Evolutionary conservation across 2,329 filamentous ascomycete species (phyloP), one percentile per base, ranked within the genome.

Genomic region (Aspergillus aculeatinus): DNA sequence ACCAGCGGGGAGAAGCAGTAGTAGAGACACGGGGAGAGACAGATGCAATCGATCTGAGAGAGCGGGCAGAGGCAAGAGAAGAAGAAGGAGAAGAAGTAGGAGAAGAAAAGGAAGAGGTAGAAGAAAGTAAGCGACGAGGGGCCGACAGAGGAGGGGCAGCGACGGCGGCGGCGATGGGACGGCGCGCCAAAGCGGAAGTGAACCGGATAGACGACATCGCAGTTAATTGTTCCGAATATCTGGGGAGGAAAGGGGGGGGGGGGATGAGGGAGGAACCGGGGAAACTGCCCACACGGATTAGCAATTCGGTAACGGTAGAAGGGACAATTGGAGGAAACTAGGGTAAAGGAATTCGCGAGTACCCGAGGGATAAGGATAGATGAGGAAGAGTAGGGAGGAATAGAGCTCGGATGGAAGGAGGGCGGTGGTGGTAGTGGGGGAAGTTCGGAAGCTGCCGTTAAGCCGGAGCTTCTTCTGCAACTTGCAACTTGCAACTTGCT

Each of bases 111-210:
- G 65, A 63, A 64, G 65, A 67, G 51, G 62, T 58, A 63, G 63
- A 62, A 55, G 62, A 65, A 55, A 62, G 62, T 25, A 51, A 65
- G 65, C 63, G 67, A 65, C 58, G 60, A 67, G 67, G 63, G 65
- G 65, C 66, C 55, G 65, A 57, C 61, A 55, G 65, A 62, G 67
- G 67, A 70, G 71, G 69, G 69, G 68, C 66, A 63, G 66, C 53
- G 59, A 67, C 62, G 68, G 71, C 68, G 65, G 68, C 66, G 66
- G 68, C 67, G 58, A 73, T 60, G 59, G 70, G 68, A 58, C 71
- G 71, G 63, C 72, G 72, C 70, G 73, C 72, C 67, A 72, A 71
- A 67, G 72, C 74, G 74, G 75, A 76, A 74, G 66, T 70, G 65
- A 71, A 70, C 70, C 74, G 74, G 71, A 74, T 68, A 53, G 74